Evolutionary conservation across 192 early-diverging fungal genomes (phyloP), one percentile per base, ranked within the genome.

Genomic region (Podila verticillata): DNA sequence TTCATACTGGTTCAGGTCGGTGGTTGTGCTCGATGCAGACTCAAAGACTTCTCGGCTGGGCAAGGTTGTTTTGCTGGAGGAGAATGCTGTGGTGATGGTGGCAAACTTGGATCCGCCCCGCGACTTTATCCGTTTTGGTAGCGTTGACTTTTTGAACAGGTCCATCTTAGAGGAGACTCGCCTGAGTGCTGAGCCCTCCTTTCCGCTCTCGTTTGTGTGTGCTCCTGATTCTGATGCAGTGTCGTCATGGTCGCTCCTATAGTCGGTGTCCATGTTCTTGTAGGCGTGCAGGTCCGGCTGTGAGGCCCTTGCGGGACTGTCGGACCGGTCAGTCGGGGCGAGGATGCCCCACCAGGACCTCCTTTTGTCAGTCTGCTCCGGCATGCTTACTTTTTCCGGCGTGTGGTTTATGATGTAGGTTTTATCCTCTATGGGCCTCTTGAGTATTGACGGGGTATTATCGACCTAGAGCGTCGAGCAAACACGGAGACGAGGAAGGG

Each of bases 301-400:
- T 19, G 75, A 71, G 24, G 59, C 49, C 20, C 57, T 68, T 35
- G 60, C 48, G 2, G 19, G 36, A n/a, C n/a, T n/a, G 4, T 49
- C 20, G 8, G 56, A 32, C n/a, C 36, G 51, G 1, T 77, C 74
- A 0, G 64, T 20, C 0, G 75, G 69, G 1, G 63, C 44, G 12
- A 79, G 75, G 30, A 79, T 67, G 13, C 69, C 75, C 75, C 75
- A 79, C 75, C 75, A 79, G 19, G 75, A 79, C 10, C 69, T 68
- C 35, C 75, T 57, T n/a, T 72, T 79, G 51, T 79, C 75, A 20
- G 69, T 72, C 39, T 72, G 75, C 69, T 79, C 75, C 29, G 75
- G 75, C 75, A 79, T 79, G 20, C 35, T 44, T 28, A 39, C 51
- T 26, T 7, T 22, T 65, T 17, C 9, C n/a, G n/a, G n/a, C n/a